Percentiles rank a stretch among this genome's conserved stretches.
phyloP scores from a whole-genome alignment of 2,329 filamentous ascomycete genomes.

The Ophiostoma ulmi region DNA sequence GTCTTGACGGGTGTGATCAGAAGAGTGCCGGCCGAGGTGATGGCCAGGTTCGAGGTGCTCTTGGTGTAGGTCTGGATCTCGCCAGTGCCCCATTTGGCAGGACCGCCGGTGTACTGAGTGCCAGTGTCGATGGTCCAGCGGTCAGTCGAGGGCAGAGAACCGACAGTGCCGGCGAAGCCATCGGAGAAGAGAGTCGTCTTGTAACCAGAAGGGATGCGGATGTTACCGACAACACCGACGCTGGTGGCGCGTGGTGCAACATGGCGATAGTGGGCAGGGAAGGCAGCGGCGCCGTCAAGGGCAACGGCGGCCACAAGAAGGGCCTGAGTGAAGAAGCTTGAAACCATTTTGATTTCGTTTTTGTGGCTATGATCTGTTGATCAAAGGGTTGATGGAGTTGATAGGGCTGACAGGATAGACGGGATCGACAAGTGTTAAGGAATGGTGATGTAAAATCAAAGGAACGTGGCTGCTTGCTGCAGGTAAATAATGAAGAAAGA shows the following conservation, averaged over 20 bases:
- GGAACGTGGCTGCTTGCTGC: slow-evolving; percentile 9
- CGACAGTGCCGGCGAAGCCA: slow-evolving; percentile 32
- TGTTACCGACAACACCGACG: slow-evolving; percentile 21
- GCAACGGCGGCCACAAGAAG: slow-evolving; percentile 20
- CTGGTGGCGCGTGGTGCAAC: slow-evolving; percentile 19
- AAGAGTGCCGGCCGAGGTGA: slow-evolving; percentile 38
- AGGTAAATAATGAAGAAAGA: background rate
- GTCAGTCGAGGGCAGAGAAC: slow-evolving; percentile 34
- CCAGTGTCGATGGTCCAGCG: slow-evolving; percentile 45
- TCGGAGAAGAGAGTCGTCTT: slow-evolving; percentile 28
- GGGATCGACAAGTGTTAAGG: background rate
- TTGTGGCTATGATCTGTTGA: background rate
- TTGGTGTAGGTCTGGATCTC: slow-evolving; percentile 46
- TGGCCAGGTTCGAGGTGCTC: slow-evolving; percentile 38
- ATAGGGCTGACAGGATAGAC: background rate
- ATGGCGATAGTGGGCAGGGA: slow-evolving; percentile 21
- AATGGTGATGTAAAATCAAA: slow-evolving; percentile 8
- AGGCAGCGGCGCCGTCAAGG: slow-evolving; percentile 17
- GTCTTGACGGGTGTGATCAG: slow-evolving; percentile 34
- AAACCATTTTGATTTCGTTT: slow-evolving; percentile 2
- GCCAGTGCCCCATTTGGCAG: slow-evolving; percentile 45
- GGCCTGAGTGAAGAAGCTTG: slow-evolving; percentile 15
- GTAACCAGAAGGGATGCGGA: slow-evolving; percentile 33
- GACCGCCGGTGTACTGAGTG: slow-evolving; percentile 44
- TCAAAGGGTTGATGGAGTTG: background rate